Conservation (phyloP, 2,329 filamentous ascomycete species). For the Aplosporella prunicola region DNA sequence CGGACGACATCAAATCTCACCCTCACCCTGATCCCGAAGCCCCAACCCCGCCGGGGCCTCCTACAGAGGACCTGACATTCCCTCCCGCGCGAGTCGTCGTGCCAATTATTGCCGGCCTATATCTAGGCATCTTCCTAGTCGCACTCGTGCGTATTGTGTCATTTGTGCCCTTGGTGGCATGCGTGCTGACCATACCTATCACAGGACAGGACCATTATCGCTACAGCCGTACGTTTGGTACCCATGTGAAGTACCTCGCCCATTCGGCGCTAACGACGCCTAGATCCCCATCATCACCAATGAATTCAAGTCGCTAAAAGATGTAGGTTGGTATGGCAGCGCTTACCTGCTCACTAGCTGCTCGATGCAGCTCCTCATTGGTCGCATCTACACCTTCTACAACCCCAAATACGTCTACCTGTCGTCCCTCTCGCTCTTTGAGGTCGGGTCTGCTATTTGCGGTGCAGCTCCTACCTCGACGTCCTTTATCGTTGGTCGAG, state of each 20-base stretch:
- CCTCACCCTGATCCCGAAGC: too few relatives aligned
- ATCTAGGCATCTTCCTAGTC: conserved; percentile 5
- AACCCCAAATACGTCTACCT: conserved; percentile 38
- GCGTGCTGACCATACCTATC: too few relatives aligned
- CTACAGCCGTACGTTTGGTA: too few relatives aligned
- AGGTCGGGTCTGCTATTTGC: conserved; percentile 43
- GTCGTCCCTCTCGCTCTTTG: conserved; percentile 38
- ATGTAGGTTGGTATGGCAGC: conserved; percentile 16
- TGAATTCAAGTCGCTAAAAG: conserved; percentile 7
- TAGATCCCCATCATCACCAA: conserved; percentile 10
- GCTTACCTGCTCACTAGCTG: conserved; percentile 35
- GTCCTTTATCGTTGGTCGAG: conserved; percentile 38
- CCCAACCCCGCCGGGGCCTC: too few relatives aligned
- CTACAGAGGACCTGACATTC: too few relatives aligned
- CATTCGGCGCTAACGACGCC: too few relatives aligned
- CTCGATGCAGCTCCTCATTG: conserved; percentile 29
- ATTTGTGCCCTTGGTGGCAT: too few relatives aligned
- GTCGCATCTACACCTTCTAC: conserved; percentile 39
- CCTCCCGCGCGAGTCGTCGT: conserved; percentile 1
- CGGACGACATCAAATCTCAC: too few relatives aligned
- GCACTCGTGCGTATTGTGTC: conserved; percentile 4
- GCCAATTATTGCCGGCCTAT: conserved; percentile 3
- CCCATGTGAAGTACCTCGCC: too few relatives aligned
- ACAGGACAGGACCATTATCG: conserved; percentile 8
- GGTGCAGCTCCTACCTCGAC: conserved; percentile 42